Conservation (phyloP, 352 stramenopile species). For the Phytophthora fragariaefolia region DNA sequence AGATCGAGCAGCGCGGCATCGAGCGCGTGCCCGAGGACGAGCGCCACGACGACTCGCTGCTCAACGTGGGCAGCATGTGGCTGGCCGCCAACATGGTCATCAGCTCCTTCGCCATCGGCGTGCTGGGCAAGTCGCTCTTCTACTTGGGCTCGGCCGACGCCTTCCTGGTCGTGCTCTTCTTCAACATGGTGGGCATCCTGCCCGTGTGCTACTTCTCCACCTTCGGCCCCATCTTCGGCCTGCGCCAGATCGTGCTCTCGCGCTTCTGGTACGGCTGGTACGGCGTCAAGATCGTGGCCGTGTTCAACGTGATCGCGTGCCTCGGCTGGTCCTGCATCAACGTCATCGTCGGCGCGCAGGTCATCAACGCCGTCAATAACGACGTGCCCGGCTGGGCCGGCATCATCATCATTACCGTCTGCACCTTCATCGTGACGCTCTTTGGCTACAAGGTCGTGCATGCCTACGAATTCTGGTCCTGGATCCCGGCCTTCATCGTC, state of each 20-base stretch:
- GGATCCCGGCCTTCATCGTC: slow-evolving; percentile 55
- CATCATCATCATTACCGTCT: slow-evolving; percentile 53
- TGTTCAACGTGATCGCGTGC: slow-evolving; percentile 53
- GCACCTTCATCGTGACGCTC: slow-evolving; percentile 54
- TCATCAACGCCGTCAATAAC: slow-evolving; percentile 55
- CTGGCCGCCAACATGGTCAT: slow-evolving; percentile 59
- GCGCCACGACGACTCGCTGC: slow-evolving; percentile 46
- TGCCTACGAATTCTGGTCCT: slow-evolving; percentile 61
- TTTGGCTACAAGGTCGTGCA: slow-evolving; percentile 61
- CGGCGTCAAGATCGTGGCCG: slow-evolving; percentile 50
- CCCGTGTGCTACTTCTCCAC: slow-evolving; percentile 54
- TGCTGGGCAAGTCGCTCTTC: slow-evolving; percentile 57
- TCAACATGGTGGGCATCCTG: slow-evolving; percentile 53
- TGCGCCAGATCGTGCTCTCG: slow-evolving; percentile 60
- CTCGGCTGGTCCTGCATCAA: slow-evolving; percentile 60
- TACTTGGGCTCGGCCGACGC: slow-evolving; percentile 47
- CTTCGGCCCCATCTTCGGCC: slow-evolving; percentile 49
- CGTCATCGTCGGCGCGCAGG: slow-evolving; percentile 51
- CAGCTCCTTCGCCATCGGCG: slow-evolving; percentile 49
- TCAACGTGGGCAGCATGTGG: slow-evolving; percentile 56
- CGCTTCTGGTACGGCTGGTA: slow-evolving; percentile 58
- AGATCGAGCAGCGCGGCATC: slow-evolving; percentile 56
- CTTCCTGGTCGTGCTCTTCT: slow-evolving; percentile 50
- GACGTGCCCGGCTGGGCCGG: slow-evolving; percentile 51
- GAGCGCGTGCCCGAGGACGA: slow-evolving; percentile 57